These are phyloP conservation scores for Usnea hakonensis DNA, from an alignment of 495 filamentous ascomycete species.

Conservation along the genomic window DNA sequence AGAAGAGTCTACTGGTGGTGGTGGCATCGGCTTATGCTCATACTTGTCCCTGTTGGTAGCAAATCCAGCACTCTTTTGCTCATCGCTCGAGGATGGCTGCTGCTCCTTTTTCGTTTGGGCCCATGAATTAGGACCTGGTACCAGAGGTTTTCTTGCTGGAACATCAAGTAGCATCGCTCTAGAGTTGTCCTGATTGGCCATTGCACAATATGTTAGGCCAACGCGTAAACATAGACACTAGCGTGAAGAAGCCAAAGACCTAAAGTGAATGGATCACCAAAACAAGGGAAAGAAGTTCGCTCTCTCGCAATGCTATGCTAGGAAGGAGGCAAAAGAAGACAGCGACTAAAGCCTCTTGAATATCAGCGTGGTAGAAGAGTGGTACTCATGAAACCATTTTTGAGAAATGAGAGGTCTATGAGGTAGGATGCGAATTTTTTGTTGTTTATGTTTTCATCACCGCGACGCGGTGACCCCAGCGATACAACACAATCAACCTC, in stretches of 20 bases:
- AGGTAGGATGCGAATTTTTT: neutral
- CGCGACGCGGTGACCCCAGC: neutral
- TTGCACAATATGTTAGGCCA: neutral
- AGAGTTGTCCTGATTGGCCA: slow-evolving; percentile 6
- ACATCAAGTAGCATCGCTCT: slow-evolving; percentile 11
- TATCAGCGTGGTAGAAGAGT: neutral
- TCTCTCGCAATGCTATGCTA: neutral
- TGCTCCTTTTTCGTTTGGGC: slow-evolving; percentile 15
- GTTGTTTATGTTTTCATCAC: neutral
- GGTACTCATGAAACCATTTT: neutral
- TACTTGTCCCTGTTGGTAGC: slow-evolving; percentile 22
- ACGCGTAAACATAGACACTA: neutral
- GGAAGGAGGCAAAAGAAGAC: neutral
- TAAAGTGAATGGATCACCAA: neutral
- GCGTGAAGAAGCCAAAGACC: neutral
- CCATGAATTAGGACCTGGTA: slow-evolving; percentile 21
- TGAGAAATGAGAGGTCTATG: neutral
- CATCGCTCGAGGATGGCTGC: neutral
- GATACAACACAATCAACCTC: neutral
- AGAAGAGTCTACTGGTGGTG: slow-evolving; percentile 15
- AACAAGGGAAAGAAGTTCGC: neutral
- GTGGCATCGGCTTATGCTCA: slow-evolving; percentile 27
- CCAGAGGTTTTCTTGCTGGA: slow-evolving; percentile 12
- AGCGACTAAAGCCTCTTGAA: neutral
- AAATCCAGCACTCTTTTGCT: neutral